Evolutionary conservation across 345 rosid genomes (phyloP), one percentile per base, ranked within the genome.

Genomic region (Carallia brachiata): DNA sequence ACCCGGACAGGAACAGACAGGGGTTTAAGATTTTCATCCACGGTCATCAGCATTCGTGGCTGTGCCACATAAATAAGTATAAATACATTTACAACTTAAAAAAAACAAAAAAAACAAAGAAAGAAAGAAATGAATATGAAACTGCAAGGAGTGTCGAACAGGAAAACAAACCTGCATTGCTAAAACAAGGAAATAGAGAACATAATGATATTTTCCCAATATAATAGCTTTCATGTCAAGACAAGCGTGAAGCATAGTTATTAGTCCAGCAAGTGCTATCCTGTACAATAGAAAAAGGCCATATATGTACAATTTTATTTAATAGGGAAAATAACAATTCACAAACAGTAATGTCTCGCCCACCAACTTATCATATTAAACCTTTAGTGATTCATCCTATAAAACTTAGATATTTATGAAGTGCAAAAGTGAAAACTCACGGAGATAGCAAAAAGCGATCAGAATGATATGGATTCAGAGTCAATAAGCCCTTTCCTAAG

Each of bases 11-110:
- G 96, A 39, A 92, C 90, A 0, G 97, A 84, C 15, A 92, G 59
- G 30, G 97, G 91, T 74, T 92, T 90, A 63, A 95, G 90, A 60
- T 88, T 75, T 78, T 90, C 89, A 52, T 95, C 97, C 67, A 95
- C 92, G 0, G 97, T 86, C 84, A 95, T 58, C 76, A 95, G 76
- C 99, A 95, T 95, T 85, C 96, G 86, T 47, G 99, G 97, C 97
- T 95, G 86, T n/a, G 17, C 73, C 62, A 65, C 44, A 58, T 9
- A 57, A 63, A 48, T 7, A 3, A 16, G n/a, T 32, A 58, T 30
- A 3, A 68, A 16, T 1, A n/a, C 16, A 19, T 13, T 36, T 2
- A 7, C 37, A 4, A 8, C 10, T 23, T 10, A n/a, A 18, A 19
- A 18, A 17, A 37, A 18, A 37, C 0, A 34, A 62, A 16, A 61